These are phyloP conservation scores for Colletotrichum sojae DNA, from an alignment of 2,329 filamentous ascomycete species.

Conservation along the genomic window DNA sequence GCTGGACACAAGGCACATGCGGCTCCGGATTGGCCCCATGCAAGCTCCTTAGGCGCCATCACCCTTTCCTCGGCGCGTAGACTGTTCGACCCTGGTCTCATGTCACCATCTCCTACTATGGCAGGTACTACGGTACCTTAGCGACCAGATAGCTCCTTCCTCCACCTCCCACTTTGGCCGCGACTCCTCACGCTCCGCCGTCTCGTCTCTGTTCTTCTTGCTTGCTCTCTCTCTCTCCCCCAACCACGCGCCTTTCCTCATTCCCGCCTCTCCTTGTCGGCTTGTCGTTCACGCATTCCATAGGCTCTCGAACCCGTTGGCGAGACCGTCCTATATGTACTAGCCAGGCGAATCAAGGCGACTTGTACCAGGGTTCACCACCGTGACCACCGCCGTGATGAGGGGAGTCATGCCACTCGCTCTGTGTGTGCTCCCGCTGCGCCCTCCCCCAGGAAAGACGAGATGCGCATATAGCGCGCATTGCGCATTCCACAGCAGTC, in stretches of 20 bases:
- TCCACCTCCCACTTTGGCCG: constrained; percentile 1
- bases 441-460: constrained; percentile 4
- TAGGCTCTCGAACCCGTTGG: constrained; percentile 29
- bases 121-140: not conserved
- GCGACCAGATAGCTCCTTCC: not conserved
- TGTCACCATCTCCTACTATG: constrained; percentile 9
- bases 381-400: constrained; percentile 27
- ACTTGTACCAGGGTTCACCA: constrained; percentile 36
- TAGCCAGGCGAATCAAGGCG: constrained; percentile 36
- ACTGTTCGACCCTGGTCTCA: constrained; percentile 38
- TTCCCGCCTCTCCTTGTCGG: constrained; percentile 28
- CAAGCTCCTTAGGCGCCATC: constrained; percentile 44
- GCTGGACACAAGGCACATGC: constrained; percentile 42
- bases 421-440: constrained; percentile 12
- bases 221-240: constrained; percentile 16
- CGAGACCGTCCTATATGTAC: constrained; percentile 20
- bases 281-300: constrained; percentile 21
- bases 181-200: constrained; percentile 16
- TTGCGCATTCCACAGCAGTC: constrained; percentile 35
- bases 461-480: constrained; percentile 25
- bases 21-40: constrained; percentile 43
- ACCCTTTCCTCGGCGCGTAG: constrained; percentile 44
- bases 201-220: constrained; percentile 7
- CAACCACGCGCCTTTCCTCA: constrained; percentile 35
- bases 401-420: constrained; percentile 32